Percentiles rank a stretch among this genome's conserved stretches.
phyloP scores from a whole-genome alignment of 225 moss, liverwort and hornwort species.

The Bryum argenteum region DNA sequence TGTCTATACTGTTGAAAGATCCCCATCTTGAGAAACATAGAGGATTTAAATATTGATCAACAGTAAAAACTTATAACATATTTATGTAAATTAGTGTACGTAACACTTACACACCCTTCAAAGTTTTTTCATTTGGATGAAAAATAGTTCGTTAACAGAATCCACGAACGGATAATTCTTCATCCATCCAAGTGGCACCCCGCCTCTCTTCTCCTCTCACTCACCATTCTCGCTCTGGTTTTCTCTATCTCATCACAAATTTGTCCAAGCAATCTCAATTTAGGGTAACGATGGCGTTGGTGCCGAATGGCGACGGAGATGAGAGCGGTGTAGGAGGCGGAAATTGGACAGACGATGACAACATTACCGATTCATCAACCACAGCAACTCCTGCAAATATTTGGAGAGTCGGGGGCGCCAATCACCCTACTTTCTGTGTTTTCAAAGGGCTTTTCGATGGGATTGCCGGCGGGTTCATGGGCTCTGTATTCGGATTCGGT shows the following conservation, averaged over 20 bases:
- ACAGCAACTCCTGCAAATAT: neutral
- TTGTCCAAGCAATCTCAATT: neutral
- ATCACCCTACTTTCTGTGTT: constrained; percentile 54
- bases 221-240: neutral
- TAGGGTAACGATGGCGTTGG: constrained; percentile 50
- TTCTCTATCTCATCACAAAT: neutral
- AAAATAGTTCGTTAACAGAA: too few relatives aligned
- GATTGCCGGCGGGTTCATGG: constrained; percentile 81
- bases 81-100: too few relatives aligned
- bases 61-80: too few relatives aligned
- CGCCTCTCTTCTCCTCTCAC: neutral
- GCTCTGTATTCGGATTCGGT: constrained; percentile 98
- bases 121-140: neutral
- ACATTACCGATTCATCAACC: neutral
- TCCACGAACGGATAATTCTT: constrained; percentile 3
- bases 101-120: too few relatives aligned
- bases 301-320: constrained; percentile 33
- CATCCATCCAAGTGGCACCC: constrained; percentile 6
- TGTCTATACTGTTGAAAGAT: too few relatives aligned
- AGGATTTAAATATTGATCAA: too few relatives aligned
- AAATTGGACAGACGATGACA: constrained; percentile 13
- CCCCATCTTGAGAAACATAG: too few relatives aligned
- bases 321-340: constrained; percentile 24
- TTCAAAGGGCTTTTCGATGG: constrained; percentile 63
- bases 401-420: constrained; percentile 39